Conservation (phyloP, 352 stramenopile species). For the Phytophthora citrophthora region DNA sequence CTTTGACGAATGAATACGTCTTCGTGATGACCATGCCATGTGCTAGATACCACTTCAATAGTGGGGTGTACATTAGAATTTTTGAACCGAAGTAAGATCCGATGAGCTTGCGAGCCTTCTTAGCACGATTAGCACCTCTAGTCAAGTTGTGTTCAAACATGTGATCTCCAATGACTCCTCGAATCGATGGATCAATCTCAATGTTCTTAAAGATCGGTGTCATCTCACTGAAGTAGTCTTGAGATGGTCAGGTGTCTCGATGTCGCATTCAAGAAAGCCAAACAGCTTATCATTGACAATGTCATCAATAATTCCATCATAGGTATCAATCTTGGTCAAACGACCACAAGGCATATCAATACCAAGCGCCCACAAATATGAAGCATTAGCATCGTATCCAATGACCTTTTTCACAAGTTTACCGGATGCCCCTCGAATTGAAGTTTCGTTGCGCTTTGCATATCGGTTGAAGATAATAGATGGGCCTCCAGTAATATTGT, state of each 20-base stretch:
- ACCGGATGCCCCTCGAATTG: background rate
- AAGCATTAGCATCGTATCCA: conserved; percentile 18
- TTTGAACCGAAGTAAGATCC: no score
- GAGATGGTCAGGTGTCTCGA: background rate
- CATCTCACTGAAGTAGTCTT: conserved; percentile 26
- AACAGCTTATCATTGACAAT: background rate
- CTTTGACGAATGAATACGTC: no score
- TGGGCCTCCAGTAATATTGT: conserved; percentile 3
- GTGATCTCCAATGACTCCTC: background rate
- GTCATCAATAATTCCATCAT: background rate
- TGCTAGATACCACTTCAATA: no score
- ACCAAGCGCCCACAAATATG: background rate
- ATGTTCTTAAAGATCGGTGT: conserved; percentile 33
- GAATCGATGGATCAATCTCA: background rate
- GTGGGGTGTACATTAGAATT: no score
- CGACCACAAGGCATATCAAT: background rate
- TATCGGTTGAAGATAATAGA: conserved; percentile 3
- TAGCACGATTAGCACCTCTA: no score
- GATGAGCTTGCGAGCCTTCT: no score
- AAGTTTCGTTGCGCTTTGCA: conserved; percentile 1
- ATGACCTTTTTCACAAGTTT: conserved; percentile 4
- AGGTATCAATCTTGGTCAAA: background rate
- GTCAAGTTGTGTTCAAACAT: background rate
- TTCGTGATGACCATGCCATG: no score
- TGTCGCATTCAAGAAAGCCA: background rate